Percentiles rank a stretch among this genome's conserved stretches.
Evolutionary conservation across 176 grass and related monocot species (phyloP).

Genomic region (Coix lacrymajobi): DNA sequence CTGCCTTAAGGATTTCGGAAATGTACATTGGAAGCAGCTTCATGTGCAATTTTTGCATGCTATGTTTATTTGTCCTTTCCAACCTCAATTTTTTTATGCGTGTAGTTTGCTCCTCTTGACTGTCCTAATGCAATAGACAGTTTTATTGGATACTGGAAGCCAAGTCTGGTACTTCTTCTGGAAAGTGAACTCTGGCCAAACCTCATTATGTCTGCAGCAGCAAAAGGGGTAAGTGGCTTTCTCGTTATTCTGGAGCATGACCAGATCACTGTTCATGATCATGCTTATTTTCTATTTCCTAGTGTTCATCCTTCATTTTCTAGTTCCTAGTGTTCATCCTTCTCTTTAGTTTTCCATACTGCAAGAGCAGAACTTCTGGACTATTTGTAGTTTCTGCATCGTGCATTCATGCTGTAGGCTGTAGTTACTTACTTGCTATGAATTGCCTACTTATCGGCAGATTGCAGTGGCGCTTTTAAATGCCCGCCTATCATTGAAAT

Average conservation of each 20-base stretch:
- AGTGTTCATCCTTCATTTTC: not conserved
- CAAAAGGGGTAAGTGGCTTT: slow-evolving; percentile 54
- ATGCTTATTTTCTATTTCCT: not conserved
- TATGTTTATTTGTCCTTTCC: not conserved
- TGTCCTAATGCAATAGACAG: slow-evolving; percentile 50
- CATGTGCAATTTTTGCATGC: not conserved
- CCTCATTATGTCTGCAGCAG: slow-evolving; percentile 73
- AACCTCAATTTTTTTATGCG: not conserved
- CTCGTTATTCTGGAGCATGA: slow-evolving; percentile 7
- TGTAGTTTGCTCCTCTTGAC: slow-evolving; percentile 87
- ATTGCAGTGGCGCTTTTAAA: slow-evolving; percentile 83
- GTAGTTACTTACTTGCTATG: not conserved
- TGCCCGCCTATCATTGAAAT: slow-evolving; percentile 79
- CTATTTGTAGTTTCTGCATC: not conserved
- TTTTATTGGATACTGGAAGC: slow-evolving; percentile 81
- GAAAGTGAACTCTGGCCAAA: slow-evolving; percentile 98
- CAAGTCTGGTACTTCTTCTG: slow-evolving; percentile 69
- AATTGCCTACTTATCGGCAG: slow-evolving; percentile 44
- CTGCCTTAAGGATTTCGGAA: not conserved
- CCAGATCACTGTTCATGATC: not conserved
- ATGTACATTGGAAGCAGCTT: not conserved
- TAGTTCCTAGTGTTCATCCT: slow-evolving; percentile 5
- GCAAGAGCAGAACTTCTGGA: not conserved
- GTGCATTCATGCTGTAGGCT: not conserved
- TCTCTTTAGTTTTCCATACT: not conserved